Conservation (phyloP, 495 filamentous ascomycete species). For the Hypoxylon lienhwacheense region DNA sequence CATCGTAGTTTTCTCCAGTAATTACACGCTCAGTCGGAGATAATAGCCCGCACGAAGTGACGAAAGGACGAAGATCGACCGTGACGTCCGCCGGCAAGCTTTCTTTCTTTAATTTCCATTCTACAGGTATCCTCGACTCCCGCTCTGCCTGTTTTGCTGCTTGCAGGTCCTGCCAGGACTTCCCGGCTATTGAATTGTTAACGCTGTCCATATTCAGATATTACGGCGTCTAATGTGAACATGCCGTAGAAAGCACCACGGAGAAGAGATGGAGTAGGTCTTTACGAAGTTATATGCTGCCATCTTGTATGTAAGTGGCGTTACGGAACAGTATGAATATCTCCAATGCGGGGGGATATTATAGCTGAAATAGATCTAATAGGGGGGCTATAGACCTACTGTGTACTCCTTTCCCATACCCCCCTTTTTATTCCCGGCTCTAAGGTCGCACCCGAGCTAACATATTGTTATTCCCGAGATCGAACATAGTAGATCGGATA, state of each 20-base stretch:
- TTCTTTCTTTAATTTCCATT: conserved; percentile 33
- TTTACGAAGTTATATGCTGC: no score
- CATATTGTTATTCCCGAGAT: no score
- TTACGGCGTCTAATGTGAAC: background rate
- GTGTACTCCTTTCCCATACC: no score
- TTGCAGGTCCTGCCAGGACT: conserved; percentile 33
- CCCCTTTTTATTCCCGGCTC: no score
- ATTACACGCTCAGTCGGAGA: conserved; percentile 19
- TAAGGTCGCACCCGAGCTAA: no score
- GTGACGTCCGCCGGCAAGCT: conserved; percentile 19
- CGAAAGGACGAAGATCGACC: conserved; percentile 29
- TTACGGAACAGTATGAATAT: no score
- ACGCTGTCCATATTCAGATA: conserved; percentile 13
- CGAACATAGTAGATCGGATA: no score
- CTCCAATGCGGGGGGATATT: no score
- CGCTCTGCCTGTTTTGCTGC: conserved; percentile 27
- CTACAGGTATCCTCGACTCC: conserved; percentile 26
- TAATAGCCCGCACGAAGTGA: conserved; percentile 20
- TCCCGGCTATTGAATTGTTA: conserved; percentile 1
- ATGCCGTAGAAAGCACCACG: background rate
- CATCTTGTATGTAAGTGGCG: no score
- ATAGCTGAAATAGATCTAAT: no score
- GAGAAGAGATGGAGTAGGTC: background rate
- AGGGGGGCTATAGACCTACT: no score
- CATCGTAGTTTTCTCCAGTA: conserved; percentile 29